Evolutionary conservation across 768 basidiomycete genomes (phyloP).

Genomic region (Mycena pura): DNA sequence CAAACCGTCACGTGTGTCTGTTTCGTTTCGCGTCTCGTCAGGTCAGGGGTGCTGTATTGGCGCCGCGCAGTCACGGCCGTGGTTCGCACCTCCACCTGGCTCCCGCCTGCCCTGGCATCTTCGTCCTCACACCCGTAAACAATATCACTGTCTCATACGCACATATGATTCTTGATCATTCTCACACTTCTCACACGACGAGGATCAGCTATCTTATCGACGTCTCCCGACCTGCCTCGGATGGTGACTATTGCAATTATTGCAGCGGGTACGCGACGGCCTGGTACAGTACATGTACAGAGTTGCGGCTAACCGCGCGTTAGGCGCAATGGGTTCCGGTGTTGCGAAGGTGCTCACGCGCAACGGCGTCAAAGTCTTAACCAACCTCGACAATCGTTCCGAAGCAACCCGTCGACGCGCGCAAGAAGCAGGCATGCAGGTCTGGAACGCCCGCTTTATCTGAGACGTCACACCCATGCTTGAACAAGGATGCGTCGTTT

Average conservation of each 20-base stretch:
- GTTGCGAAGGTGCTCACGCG: constrained; percentile 54
- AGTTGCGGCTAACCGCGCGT: not conserved
- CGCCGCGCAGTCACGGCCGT: too few relatives aligned
- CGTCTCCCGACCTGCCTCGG: not conserved
- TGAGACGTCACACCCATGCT: constrained; percentile 48
- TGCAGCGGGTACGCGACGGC: constrained; percentile 4
- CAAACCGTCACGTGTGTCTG: too few relatives aligned
- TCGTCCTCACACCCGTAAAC: too few relatives aligned
- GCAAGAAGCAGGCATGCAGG: constrained; percentile 57
- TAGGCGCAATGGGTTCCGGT: constrained; percentile 65
- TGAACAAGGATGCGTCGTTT: constrained; percentile 43
- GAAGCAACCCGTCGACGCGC: constrained; percentile 57
- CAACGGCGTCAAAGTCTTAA: constrained; percentile 60
- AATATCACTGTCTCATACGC: too few relatives aligned
- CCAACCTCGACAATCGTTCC: constrained; percentile 60
- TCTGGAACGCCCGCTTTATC: constrained; percentile 33
- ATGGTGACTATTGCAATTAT: constrained; percentile 19
- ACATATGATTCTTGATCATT: too few relatives aligned
- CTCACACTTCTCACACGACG: too few relatives aligned
- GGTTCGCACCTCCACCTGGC: too few relatives aligned
- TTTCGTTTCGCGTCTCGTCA: too few relatives aligned
- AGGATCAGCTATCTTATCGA: not conserved
- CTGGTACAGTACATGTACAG: too few relatives aligned
- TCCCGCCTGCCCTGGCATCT: too few relatives aligned
- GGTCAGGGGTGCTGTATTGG: too few relatives aligned